Base-by-base conservation (phyloP, 2,329 filamentous ascomycete species). In the Orbilia quercus region DNA sequence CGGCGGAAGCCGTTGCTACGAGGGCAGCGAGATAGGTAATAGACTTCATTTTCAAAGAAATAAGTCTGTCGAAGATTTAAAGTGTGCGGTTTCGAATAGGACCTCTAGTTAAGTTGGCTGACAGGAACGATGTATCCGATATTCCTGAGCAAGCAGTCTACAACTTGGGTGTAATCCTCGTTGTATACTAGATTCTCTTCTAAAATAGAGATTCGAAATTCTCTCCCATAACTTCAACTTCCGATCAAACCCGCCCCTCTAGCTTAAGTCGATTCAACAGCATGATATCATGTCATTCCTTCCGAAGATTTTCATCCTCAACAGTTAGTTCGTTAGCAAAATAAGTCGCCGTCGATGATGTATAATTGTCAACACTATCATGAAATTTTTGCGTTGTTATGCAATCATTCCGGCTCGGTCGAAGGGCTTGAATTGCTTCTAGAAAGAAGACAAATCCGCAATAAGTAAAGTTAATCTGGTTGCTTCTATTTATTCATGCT, bases 31-130 rank as follows among this genome's bases (percentile, higher is more conserved):
- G 18, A n/a, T 42, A 40, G 23, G 60, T 7, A 36, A 59, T 59
- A n/a, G 38, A 59, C 31, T 72, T 72, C 67, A 65, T 71, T 64
- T 38, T 71, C 1, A 23, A 28, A 31, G n/a, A n/a, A n/a, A n/a
- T n/a, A n/a, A n/a, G n/a, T n/a, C n/a, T n/a, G n/a, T 31, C 9
- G 28, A 31, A 31, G 28, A 5, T 31, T 31, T 31, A 5, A 31
- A 31, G 9, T 31, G 28, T 31, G 28, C 9, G 28, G 9, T 31
- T 31, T 31, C 9, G 9, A 31, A 5, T 42, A 57, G 16, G 34
- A 14, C 23, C 2, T 2, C 42, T n/a, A n/a, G n/a, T 22, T 18
- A 28, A 55, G 22, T 18, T 55, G 9, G n/a, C n/a, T n/a, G n/a
- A n/a, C n/a, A n/a, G n/a, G n/a, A n/a, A n/a, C n/a, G n/a, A n/a